phyloP scores from a whole-genome alignment of 768 basidiomycete genomes.

The Mycena sanguinolenta region DNA sequence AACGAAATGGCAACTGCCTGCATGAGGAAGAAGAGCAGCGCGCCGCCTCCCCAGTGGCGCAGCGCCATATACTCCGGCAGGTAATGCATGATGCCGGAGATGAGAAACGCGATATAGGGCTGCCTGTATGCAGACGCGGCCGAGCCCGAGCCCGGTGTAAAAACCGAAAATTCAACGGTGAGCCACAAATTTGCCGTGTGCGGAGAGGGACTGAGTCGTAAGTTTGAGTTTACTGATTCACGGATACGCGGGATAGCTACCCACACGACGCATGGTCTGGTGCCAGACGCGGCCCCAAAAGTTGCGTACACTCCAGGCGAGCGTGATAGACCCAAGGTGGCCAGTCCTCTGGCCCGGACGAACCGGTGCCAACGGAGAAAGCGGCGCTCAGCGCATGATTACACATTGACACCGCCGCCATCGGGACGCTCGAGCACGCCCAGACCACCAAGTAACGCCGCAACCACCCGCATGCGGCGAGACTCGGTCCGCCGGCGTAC shows the following conservation, averaged over 20 bases:
- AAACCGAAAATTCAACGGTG: constrained; percentile 4
- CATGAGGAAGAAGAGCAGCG: constrained; percentile 48
- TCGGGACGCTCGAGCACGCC: constrained; percentile 9
- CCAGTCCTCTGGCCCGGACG: constrained; percentile 27
- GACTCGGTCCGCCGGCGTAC: constrained; percentile 29
- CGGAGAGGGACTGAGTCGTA: constrained; percentile 21
- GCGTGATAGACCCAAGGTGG: constrained; percentile 23
- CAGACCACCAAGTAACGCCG: constrained; percentile 18
- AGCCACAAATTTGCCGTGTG: constrained; percentile 27
- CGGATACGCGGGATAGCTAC: background rate
- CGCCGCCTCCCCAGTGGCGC: constrained; percentile 39
- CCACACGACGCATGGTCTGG: constrained; percentile 30
- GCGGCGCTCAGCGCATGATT: constrained; percentile 10
- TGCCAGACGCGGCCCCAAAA: constrained; percentile 32
- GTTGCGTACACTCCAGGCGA: constrained; percentile 24
- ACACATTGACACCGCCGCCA: background rate
- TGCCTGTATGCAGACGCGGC: constrained; percentile 26
- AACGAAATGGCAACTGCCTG: constrained; percentile 50
- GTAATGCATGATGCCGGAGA: constrained; percentile 50
- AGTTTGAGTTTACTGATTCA: background rate
- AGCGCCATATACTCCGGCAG: constrained; percentile 51
- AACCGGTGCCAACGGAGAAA: constrained; percentile 28
- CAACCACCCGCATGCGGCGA: constrained; percentile 18
- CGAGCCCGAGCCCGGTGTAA: constrained; percentile 25
- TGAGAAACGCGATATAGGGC: constrained; percentile 44